These are phyloP conservation scores for Colletotrichum endophyticum DNA, from an alignment of 2,329 filamentous ascomycete species.

Conservation along the genomic window DNA sequence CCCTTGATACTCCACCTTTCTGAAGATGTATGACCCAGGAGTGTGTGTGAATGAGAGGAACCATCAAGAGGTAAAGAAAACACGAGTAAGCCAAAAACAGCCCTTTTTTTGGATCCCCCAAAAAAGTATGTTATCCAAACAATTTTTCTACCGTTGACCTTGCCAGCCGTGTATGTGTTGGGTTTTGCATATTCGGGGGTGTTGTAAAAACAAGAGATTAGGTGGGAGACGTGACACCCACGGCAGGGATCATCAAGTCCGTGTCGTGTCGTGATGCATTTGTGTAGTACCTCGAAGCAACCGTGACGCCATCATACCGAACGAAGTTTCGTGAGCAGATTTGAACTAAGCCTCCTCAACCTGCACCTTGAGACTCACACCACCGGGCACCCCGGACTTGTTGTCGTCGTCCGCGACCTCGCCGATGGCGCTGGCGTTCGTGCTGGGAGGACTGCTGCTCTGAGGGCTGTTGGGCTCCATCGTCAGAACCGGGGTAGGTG, in stretches of 20 bases:
- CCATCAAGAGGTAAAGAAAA: neutral
- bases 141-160: conserved; percentile 11
- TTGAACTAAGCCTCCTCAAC: conserved; percentile 33
- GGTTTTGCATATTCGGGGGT: neutral
- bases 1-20: neutral
- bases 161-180: conserved; percentile 11
- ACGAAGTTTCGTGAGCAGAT: neutral
- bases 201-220: conserved; percentile 17
- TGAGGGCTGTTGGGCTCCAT: conserved; percentile 73
- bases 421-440: conserved; percentile 60
- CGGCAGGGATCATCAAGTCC: conserved; percentile 3
- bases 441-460: conserved; percentile 69
- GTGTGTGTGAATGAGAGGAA: neutral
- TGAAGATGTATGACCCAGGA: neutral
- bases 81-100: neutral
- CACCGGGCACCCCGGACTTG: conserved; percentile 23
- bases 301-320: conserved; percentile 1
- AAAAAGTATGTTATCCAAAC: neutral
- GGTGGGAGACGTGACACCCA: neutral
- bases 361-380: conserved; percentile 27
- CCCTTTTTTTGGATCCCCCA: neutral
- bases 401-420: conserved; percentile 34
- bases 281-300: conserved; percentile 3
- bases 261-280: conserved; percentile 12
- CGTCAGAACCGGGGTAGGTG: conserved; percentile 70